Percentiles rank a stretch among this genome's conserved stretches.
Conservation (phyloP, 768 basidiomycete genomes). For the Mycena vitilis region DNA sequence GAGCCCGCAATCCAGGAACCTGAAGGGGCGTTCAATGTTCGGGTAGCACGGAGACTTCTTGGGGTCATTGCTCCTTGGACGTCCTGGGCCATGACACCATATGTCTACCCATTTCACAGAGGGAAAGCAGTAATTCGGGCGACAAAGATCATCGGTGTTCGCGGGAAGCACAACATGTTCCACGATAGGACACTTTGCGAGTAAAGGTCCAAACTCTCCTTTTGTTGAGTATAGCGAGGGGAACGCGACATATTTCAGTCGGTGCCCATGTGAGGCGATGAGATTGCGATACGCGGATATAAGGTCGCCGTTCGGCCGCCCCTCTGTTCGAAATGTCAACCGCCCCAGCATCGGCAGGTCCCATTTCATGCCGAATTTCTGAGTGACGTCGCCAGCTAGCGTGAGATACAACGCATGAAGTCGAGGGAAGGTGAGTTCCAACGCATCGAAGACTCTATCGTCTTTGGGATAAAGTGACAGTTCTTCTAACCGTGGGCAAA, state of each 20-base stretch:
- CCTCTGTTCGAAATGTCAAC: background rate
- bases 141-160: background rate
- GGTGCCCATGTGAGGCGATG: background rate
- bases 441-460: background rate
- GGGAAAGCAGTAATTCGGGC: background rate
- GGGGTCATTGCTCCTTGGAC: background rate
- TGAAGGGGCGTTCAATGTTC: background rate
- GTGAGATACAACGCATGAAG: background rate
- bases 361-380: background rate
- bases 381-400: background rate
- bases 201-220: background rate
- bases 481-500: background rate
- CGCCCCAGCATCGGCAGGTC: background rate
- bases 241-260: slow-evolving; percentile 2
- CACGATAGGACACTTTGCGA: background rate
- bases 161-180: background rate
- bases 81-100: background rate
- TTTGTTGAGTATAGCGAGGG: background rate
- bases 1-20: background rate
- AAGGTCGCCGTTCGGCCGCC: background rate
- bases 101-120: background rate
- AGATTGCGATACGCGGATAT: background rate
- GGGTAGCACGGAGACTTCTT: background rate
- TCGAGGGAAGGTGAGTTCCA: background rate
- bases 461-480: background rate